Base-by-base conservation (phyloP, 2,329 filamentous ascomycete species). In the Hortaea werneckii region DNA sequence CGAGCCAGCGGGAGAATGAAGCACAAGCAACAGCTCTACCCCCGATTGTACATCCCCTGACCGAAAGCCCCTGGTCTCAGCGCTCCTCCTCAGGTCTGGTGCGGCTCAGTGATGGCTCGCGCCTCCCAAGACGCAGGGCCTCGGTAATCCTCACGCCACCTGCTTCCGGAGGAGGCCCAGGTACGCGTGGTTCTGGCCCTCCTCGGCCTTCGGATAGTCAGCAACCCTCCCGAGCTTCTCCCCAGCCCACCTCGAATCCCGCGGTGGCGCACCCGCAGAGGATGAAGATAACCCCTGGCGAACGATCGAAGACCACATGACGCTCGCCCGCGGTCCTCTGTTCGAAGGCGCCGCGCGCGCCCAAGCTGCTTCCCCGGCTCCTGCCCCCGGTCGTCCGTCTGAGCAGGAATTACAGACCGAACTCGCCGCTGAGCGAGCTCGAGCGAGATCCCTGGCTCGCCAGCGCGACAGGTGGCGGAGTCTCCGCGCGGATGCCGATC, bases 231-330 rank as follows among this genome's bases (percentile, higher is more conserved):
- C 32, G 32, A 35, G 20, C 10, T 28, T 8, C 26, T 27, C 12
- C 34, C 41, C 41, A 42, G 5, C 41, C 41, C n/a, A 35, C 29
- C 54, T 6, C 61, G 58, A 20, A 20, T 20, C 20, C 20, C 20
- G 20, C 20, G 20, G 20, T 20, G 20, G 20, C 20, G 20, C 20
- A 20, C 28, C 56, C 53, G 45, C 59, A 55, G 43, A 54, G 29
- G 41, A 44, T 20, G 54, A 67, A 32, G 68, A 71, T 41, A 61
- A 62, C 40, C 68, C 71, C 7, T 73, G 70, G 70, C 67, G 67
- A 38, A 70, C 67, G 4, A 72, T 73, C 39, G 67, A 73, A 55
- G 67, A 68, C 35, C 69, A 69, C 32, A 66, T 72, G 55, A 51
- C 48, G 5, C 50, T 58, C n/a, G 62, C 64, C 8, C 64, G 64